These are phyloP conservation scores for Babesia ovis DNA, from an alignment of 169 alveolate genomes.

Conservation along the genomic window DNA sequence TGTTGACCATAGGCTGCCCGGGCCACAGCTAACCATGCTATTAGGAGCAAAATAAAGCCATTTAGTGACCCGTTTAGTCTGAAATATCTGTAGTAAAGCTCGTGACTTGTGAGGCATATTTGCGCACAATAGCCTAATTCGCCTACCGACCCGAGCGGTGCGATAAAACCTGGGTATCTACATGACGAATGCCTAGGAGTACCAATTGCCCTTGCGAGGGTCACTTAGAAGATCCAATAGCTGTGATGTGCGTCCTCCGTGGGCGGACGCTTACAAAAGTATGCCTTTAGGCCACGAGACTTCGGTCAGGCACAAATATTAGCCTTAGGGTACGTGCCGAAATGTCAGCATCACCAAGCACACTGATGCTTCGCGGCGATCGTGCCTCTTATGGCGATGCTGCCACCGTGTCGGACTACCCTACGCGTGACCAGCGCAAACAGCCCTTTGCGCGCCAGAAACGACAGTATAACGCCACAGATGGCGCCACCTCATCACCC, in stretches of 20 bases:
- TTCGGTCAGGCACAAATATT: background rate
- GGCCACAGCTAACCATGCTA: background rate
- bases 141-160: background rate
- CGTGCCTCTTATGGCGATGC: slow-evolving; percentile 10
- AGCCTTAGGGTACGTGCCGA: background rate
- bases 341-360: slow-evolving; percentile 18
- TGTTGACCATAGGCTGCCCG: background rate
- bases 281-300: background rate
- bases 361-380: background rate
- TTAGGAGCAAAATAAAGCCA: background rate
- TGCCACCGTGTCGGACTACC: background rate
- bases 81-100: background rate
- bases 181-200: slow-evolving; percentile 5
- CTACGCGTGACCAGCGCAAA: background rate
- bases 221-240: background rate
- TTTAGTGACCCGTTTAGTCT: background rate
- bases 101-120: slow-evolving; percentile 35
- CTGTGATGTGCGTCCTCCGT: background rate
- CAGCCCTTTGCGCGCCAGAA: slow-evolving; percentile 4
- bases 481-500: background rate
- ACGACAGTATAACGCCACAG: background rate
- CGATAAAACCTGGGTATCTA: background rate
- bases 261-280: background rate
- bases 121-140: slow-evolving; percentile 44
- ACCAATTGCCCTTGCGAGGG: background rate